These are phyloP conservation scores for Acer campestre DNA, from an alignment of 345 rosid genomes.

Conservation along the genomic window DNA sequence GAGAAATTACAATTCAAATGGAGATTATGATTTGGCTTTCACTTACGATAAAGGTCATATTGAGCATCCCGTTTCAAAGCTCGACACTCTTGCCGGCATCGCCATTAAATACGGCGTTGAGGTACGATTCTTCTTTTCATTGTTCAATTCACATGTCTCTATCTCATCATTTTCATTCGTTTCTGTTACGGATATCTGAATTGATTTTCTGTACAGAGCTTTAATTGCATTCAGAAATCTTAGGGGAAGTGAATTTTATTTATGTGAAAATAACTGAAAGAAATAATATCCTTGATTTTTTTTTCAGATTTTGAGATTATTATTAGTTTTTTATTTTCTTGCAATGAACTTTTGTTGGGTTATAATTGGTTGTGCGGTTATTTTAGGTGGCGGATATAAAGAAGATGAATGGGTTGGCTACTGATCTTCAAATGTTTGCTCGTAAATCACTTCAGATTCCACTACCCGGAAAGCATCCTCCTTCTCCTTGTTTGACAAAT, in stretches of 20 bases:
- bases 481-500: slow-evolving; percentile 58
- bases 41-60: slow-evolving; percentile 19
- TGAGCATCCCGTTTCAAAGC: slow-evolving; percentile 70
- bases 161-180: too few species aligned
- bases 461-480: slow-evolving; percentile 86
- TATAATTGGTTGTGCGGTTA: background rate
- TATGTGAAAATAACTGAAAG: too few species aligned
- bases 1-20: too few species aligned
- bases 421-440: slow-evolving; percentile 95
- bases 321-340: too few species aligned
- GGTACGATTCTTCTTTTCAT: slow-evolving; percentile 33
- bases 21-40: too few species aligned
- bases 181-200: too few species aligned
- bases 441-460: slow-evolving; percentile 74
- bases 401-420: slow-evolving; percentile 75
- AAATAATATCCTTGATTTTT: too few species aligned
- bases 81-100: slow-evolving; percentile 91
- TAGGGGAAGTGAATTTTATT: too few species aligned
- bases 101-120: slow-evolving; percentile 96
- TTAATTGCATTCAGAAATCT: too few species aligned
- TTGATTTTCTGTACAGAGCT: too few species aligned
- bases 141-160: too few species aligned
- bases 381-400: slow-evolving; percentile 82
- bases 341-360: background rate
- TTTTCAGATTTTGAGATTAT: too few species aligned